Percentiles rank a stretch among this genome's conserved stretches.
Evolutionary conservation across 1,284 basidiomycete species (phyloP).

Genomic region (Butyriboletus regius): DNA sequence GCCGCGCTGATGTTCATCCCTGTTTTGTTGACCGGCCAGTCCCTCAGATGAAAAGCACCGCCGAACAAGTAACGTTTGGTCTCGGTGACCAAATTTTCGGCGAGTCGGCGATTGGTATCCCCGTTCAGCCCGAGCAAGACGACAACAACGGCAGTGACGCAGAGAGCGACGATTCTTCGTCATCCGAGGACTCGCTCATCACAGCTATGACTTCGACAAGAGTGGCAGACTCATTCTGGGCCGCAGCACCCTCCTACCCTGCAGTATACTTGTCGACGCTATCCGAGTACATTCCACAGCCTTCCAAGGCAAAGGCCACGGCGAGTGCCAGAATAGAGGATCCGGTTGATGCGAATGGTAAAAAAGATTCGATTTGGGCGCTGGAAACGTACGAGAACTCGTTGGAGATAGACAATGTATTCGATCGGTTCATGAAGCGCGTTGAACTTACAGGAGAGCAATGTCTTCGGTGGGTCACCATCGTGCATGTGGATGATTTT

Average conservation of each 20-base stretch:
- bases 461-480: constrained; percentile 57
- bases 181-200: constrained; percentile 46
- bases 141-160: constrained; percentile 29
- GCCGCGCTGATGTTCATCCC: neutral
- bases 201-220: constrained; percentile 52
- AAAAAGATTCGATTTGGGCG: constrained; percentile 50
- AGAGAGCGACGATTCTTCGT: constrained; percentile 26
- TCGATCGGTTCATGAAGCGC: constrained; percentile 69
- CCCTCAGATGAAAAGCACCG: constrained; percentile 17
- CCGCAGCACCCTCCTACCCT: constrained; percentile 53
- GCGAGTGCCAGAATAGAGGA: constrained; percentile 38
- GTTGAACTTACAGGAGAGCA: constrained; percentile 64
- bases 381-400: constrained; percentile 74
- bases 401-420: constrained; percentile 64
- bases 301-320: constrained; percentile 44
- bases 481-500: constrained; percentile 1
- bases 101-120: constrained; percentile 16
- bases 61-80: constrained; percentile 39
- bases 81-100: constrained; percentile 62
- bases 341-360: constrained; percentile 33
- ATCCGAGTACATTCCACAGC: constrained; percentile 59
- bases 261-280: constrained; percentile 65
- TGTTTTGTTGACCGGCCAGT: neutral
- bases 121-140: constrained; percentile 12
- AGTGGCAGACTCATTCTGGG: constrained; percentile 59